Percentiles rank a stretch among this genome's conserved stretches.
phyloP scores from a whole-genome alignment of 306 rosid species.

The Cucumis sativus region DNA sequence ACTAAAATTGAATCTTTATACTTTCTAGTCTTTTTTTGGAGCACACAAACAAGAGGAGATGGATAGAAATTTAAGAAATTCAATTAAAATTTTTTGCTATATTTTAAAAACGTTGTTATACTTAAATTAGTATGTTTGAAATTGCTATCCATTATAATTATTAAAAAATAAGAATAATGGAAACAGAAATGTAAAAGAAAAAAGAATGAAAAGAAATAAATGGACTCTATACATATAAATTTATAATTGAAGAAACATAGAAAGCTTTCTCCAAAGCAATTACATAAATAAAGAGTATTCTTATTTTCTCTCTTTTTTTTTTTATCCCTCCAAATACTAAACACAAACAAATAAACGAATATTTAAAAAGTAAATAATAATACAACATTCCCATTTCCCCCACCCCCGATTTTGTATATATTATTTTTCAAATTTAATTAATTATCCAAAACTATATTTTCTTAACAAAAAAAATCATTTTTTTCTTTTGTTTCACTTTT shows the following conservation, averaged over 20 bases:
- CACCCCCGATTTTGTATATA: background rate
- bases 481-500: background rate
- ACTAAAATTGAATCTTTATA: too few relatives aligned
- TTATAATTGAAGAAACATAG: background rate
- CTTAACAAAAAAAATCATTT: background rate
- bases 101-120: too few relatives aligned
- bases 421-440: background rate
- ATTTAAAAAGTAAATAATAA: background rate
- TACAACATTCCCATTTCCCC: background rate
- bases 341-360: slow-evolving; percentile 2
- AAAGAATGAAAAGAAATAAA: background rate
- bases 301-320: background rate
- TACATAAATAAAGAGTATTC: background rate
- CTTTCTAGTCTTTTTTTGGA: too few relatives aligned
- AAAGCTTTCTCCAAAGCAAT: background rate
- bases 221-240: background rate
- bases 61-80: too few relatives aligned
- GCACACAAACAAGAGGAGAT: too few relatives aligned
- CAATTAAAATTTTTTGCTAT: too few relatives aligned
- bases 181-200: background rate
- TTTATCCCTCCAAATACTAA: background rate
- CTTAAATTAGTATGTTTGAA: too few relatives aligned
- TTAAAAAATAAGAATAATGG: too few relatives aligned
- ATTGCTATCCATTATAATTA: too few relatives aligned
- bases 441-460: slow-evolving; percentile 1